Base-by-base conservation (phyloP, 2,329 filamentous ascomycete species). In the Lasiodiplodia sp. region DNA sequence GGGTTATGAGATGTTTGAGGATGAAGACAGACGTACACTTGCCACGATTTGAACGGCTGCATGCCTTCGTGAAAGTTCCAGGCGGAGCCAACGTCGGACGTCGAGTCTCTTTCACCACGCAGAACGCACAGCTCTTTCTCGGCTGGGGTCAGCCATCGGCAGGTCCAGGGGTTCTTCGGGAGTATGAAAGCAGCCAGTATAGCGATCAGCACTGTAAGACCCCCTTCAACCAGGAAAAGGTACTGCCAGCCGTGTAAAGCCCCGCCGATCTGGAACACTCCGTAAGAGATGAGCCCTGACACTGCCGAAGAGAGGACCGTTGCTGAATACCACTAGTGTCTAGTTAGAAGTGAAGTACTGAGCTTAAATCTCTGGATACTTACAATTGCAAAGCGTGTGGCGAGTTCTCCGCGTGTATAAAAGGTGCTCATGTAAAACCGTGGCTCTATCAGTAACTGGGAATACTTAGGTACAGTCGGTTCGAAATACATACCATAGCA, bases 171-270 rank as follows among this genome's bases (percentile, higher is more conserved):
- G 1, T 77, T 78, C 2, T 72, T 69, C 0, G 82, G 81, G 0
- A 84, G 74, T 71, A 80, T 80, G 69, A 79, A 73, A 58, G 80
- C 77, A 1, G 80, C 78, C 1, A 80, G 72, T 5, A 81, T n/a
- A 0, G 78, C 81, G 14, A 82, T 74, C 14, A 78, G 16, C 0
- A 82, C 69, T 0, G 83, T 85, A 10, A 80, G 72, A 1, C 70
- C 62, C 0, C 82, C 83, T 70, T 85, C 82, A 11, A 83, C 79
- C 57, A 85, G 73, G 69, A 85, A 84, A 1, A 85, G 78, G 47
- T 83, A 79, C 68, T 82, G 79, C 82, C 82, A 84, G 62, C 75
- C 72, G 6, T 78, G 75, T 1, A 82, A 68, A 0, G 72, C 69
- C 1, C 77, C 77, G 10, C 78, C 68, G 49, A 82, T 77, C 31